Conservation (phyloP, 1,284 basidiomycete species). For the Tylopilus sp. region DNA sequence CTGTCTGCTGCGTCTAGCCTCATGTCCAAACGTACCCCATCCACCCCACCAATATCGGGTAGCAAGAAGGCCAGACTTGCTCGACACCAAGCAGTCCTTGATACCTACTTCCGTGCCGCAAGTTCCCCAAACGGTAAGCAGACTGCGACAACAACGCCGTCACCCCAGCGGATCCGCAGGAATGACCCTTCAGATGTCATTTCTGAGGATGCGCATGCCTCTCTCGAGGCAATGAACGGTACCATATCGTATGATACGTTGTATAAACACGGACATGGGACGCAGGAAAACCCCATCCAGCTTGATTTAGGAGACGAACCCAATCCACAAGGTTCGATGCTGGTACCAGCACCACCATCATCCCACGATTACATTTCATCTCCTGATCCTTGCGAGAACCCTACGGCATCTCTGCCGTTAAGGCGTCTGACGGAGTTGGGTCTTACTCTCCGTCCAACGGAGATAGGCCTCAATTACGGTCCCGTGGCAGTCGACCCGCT, state of each 20-base stretch:
- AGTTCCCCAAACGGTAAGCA: conserved; percentile 16
- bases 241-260: neutral
- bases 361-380: conserved; percentile 14
- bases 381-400: conserved; percentile 4
- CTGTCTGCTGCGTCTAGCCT: conserved; percentile 4
- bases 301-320: conserved; percentile 24
- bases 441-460: conserved; percentile 5
- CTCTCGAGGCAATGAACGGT: conserved; percentile 7
- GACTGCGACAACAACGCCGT: conserved; percentile 7
- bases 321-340: conserved; percentile 7
- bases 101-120: conserved; percentile 28
- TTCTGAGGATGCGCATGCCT: conserved; percentile 19
- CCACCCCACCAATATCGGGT: conserved; percentile 11
- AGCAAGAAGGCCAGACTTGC: conserved; percentile 23
- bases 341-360: conserved; percentile 10
- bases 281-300: conserved; percentile 25
- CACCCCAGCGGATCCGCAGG: conserved; percentile 16
- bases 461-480: conserved; percentile 22
- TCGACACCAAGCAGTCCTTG: conserved; percentile 21
- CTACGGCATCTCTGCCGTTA: conserved; percentile 10
- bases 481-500: conserved; percentile 46
- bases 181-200: conserved; percentile 6
- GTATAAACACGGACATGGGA: conserved; percentile 23
- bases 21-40: conserved; percentile 28
- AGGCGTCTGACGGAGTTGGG: conserved; percentile 2